These are phyloP conservation scores for Ilex paraguariensis DNA, from an alignment of 305 asterid species.

Conservation along the genomic window DNA sequence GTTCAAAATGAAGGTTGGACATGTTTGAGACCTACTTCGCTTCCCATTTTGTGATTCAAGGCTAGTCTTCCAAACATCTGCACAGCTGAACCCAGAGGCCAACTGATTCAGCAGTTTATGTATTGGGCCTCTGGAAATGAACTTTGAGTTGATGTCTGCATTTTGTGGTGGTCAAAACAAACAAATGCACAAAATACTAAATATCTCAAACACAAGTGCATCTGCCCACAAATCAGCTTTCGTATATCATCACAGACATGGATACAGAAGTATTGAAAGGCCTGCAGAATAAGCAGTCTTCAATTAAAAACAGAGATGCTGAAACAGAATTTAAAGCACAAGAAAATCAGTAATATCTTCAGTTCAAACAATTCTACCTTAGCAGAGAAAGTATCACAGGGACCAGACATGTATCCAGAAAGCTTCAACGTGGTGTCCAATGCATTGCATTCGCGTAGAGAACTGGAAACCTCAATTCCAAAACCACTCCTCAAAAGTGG, in stretches of 20 bases:
- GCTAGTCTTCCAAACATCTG: constrained; percentile 31
- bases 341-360: neutral
- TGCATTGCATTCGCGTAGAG: constrained; percentile 41
- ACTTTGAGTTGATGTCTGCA: constrained; percentile 90
- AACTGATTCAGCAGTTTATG: constrained; percentile 79
- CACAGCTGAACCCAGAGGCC: constrained; percentile 53
- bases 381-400: constrained; percentile 40
- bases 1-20: constrained; percentile 68
- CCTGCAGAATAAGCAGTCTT: constrained; percentile 57
- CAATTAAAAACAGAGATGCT: constrained; percentile 22
- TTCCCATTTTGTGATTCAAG: constrained; percentile 31
- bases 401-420: constrained; percentile 79
- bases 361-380: constrained; percentile 49
- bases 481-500: constrained; percentile 60
- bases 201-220: constrained; percentile 10
- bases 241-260: constrained; percentile 21
- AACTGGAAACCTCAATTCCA: constrained; percentile 50
- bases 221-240: constrained; percentile 21
- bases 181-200: constrained; percentile 13
- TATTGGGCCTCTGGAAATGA: constrained; percentile 79
- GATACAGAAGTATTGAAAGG: constrained; percentile 91
- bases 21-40: constrained; percentile 46
- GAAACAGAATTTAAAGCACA: constrained; percentile 12
- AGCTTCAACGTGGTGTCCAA: constrained; percentile 59
- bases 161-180: constrained; percentile 37